phyloP scores from a whole-genome alignment of 2,329 filamentous ascomycete species.

The Thermochaetoides dissita region DNA sequence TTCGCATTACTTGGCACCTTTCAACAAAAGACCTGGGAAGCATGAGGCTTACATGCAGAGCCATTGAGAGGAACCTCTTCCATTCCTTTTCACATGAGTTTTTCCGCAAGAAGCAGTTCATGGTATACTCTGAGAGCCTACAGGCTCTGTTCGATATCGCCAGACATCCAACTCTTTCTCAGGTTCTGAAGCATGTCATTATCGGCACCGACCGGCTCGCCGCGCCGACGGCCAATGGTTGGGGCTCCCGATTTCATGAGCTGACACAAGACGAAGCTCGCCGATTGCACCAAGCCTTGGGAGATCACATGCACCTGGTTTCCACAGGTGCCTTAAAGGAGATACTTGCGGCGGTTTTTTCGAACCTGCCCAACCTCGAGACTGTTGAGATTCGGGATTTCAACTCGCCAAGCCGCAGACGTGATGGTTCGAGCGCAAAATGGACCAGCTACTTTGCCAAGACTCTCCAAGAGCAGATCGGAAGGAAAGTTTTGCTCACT shows the following conservation, averaged over 20 bases:
- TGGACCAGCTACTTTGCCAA: constrained; percentile 44
- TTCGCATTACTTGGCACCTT: constrained; percentile 38
- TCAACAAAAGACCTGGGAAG: constrained; percentile 39
- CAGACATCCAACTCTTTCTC: constrained; percentile 26
- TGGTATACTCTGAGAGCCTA: constrained; percentile 44
- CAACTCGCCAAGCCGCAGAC: constrained; percentile 31
- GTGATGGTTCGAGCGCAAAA: constrained; percentile 27
- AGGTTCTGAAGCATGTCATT: constrained; percentile 31
- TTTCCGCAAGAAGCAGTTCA: constrained; percentile 53
- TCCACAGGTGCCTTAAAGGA: constrained; percentile 33
- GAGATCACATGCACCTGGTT: constrained; percentile 22
- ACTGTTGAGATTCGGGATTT: constrained; percentile 48
- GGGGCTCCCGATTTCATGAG: too few species aligned
- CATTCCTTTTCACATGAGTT: constrained; percentile 45
- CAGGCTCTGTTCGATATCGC: constrained; percentile 39
- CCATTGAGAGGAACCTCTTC: constrained; percentile 39
- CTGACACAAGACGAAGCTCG: too few species aligned
- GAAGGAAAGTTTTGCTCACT: constrained; percentile 20
- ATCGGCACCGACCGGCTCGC: constrained; percentile 28
- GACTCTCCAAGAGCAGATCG: constrained; percentile 2
- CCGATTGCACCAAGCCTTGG: background rate
- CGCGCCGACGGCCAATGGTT: too few species aligned
- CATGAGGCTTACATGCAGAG: constrained; percentile 41
- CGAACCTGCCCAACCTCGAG: constrained; percentile 37
- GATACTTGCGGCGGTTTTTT: constrained; percentile 43